Evolutionary conservation across 2,329 filamentous ascomycete genomes (phyloP).

Genomic region (Aspergillus uvarum): DNA sequence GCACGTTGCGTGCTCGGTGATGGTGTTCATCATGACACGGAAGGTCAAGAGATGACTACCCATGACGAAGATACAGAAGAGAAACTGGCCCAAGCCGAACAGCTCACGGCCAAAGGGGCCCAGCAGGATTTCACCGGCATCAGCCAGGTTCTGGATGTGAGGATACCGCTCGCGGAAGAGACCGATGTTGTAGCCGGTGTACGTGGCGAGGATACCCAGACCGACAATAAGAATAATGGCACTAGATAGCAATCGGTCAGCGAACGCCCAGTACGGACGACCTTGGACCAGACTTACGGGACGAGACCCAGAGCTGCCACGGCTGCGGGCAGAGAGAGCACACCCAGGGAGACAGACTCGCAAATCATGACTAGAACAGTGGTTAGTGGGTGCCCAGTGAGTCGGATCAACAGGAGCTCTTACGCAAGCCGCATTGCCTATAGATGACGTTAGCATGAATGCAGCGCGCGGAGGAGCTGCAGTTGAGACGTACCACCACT

Average conservation of each 20-base stretch:
- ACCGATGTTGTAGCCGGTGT: conserved; percentile 60
- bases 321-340: conserved; percentile 54
- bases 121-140: conserved; percentile 63
- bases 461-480: neutral
- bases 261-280: neutral
- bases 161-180: conserved; percentile 59
- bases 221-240: conserved; percentile 55
- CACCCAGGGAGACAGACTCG: conserved; percentile 57
- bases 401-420: neutral
- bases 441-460: conserved; percentile 37
- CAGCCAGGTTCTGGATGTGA: conserved; percentile 64
- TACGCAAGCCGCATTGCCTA: conserved; percentile 41
- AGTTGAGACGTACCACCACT: conserved; percentile 33
- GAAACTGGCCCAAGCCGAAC: conserved; percentile 59
- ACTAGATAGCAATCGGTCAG: conserved; percentile 20
- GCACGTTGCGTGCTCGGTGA: conserved; percentile 62
- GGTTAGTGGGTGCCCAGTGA: neutral
- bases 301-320: conserved; percentile 53
- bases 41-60: conserved; percentile 71
- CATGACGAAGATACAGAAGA: conserved; percentile 68
- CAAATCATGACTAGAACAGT: conserved; percentile 51
- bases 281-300: conserved; percentile 36
- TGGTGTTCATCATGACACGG: conserved; percentile 64
- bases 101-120: conserved; percentile 63
- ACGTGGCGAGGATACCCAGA: conserved; percentile 56